phyloP scores from a whole-genome alignment of 202 grass and related monocot species.

The Bolboschoenoplectus hybrid region DNA sequence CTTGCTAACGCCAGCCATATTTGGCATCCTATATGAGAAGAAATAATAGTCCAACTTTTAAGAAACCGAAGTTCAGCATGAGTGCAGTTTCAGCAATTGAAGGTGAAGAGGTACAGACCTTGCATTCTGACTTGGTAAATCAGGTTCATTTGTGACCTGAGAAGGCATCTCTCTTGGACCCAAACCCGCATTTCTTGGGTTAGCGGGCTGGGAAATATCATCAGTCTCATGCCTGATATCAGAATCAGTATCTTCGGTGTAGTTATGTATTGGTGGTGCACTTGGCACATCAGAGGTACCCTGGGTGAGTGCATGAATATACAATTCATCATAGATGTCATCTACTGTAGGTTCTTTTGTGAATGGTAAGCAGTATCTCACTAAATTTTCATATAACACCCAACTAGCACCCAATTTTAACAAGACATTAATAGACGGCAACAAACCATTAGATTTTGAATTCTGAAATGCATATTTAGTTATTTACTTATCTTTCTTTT shows the following conservation, averaged over 20 bases:
- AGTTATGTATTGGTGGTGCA: slow-evolving; percentile 88
- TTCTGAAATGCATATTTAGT: neutral
- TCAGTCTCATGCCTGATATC: slow-evolving; percentile 53
- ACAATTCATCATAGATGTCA: slow-evolving; percentile 17
- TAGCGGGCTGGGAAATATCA: slow-evolving; percentile 35
- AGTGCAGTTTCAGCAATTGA: slow-evolving; percentile 13
- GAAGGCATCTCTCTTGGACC: slow-evolving; percentile 23
- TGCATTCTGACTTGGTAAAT: slow-evolving; percentile 33
- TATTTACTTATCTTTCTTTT: neutral
- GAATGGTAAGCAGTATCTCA: neutral
- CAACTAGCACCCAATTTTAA: neutral
- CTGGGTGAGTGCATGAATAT: slow-evolving; percentile 45
- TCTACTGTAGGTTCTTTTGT: slow-evolving; percentile 10
- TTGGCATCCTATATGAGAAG: slow-evolving; percentile 44
- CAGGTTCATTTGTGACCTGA: slow-evolving; percentile 16
- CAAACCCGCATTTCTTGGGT: slow-evolving; percentile 35
- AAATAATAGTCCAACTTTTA: slow-evolving; percentile 13
- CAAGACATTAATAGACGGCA: neutral
- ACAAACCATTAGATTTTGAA: neutral
- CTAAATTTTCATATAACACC: slow-evolving; percentile 9
- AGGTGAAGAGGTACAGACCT: slow-evolving; percentile 4
- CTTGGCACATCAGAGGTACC: slow-evolving; percentile 77
- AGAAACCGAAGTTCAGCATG: slow-evolving; percentile 11
- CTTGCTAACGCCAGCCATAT: slow-evolving; percentile 46
- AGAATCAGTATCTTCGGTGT: slow-evolving; percentile 65